phyloP scores from a whole-genome alignment of 2,329 filamentous ascomycete genomes.

The Colletotrichum tropicicola region DNA sequence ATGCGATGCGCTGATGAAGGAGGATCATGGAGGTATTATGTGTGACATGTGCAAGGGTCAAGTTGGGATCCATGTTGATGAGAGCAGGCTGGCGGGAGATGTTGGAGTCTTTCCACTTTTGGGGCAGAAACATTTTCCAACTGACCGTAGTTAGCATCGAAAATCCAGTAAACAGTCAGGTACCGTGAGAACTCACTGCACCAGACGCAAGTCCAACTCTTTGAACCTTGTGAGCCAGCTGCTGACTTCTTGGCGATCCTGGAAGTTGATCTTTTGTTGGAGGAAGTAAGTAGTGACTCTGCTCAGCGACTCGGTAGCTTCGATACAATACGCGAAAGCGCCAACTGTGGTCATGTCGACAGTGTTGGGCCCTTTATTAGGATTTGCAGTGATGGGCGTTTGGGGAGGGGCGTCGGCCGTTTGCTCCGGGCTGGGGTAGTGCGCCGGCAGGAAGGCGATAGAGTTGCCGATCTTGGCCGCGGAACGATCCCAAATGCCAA shows the following conservation, averaged over 20 bases:
- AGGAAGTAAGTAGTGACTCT: conserved; percentile 55
- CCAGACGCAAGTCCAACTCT: conserved; percentile 54
- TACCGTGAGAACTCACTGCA: conserved; percentile 42
- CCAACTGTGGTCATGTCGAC: conserved; percentile 49
- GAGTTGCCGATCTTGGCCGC: conserved; percentile 48
- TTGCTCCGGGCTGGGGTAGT: conserved; percentile 38
- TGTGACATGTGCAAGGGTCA: conserved; percentile 57
- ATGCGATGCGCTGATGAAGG: conserved; percentile 58
- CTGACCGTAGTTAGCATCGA: conserved; percentile 15
- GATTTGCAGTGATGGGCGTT: neutral
- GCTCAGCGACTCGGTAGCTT: conserved; percentile 56
- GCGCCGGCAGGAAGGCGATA: conserved; percentile 46
- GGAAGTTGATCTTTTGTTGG: conserved; percentile 50
- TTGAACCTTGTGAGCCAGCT: conserved; percentile 57
- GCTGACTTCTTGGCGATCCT: conserved; percentile 48
- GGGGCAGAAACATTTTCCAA: conserved; percentile 55
- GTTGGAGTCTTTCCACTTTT: conserved; percentile 50
- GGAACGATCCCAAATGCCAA: conserved; percentile 54
- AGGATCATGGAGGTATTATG: conserved; percentile 60
- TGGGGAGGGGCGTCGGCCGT: conserved; percentile 24
- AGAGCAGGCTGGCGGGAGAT: conserved; percentile 36
- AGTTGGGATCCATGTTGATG: conserved; percentile 54
- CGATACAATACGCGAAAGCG: conserved; percentile 55
- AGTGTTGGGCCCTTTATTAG: conserved; percentile 8
- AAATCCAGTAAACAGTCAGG: neutral